Conservation (phyloP, 2,329 filamentous ascomycete genomes). For the Cladophialophora psammophila region DNA sequence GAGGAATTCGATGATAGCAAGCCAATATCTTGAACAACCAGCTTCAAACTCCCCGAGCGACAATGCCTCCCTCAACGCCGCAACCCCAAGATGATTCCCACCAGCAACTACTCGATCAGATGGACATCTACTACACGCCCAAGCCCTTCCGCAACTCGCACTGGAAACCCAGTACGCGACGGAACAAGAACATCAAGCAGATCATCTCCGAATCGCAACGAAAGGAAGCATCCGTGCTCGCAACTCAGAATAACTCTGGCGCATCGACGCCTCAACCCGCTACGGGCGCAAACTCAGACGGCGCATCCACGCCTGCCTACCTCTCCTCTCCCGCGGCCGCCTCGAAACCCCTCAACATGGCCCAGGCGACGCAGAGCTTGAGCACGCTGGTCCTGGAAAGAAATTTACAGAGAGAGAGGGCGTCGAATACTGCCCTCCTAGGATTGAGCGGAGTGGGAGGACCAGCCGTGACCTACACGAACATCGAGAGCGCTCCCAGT, state of each 20-base stretch:
- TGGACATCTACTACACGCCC: conserved; percentile 85
- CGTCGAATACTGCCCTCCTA: conserved; percentile 23
- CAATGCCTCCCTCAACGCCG: conserved; percentile 68
- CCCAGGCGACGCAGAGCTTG: conserved; percentile 85
- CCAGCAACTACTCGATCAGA: conserved; percentile 83
- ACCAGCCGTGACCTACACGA: conserved; percentile 87
- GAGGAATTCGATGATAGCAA: neutral
- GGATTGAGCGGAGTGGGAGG: conserved; percentile 49
- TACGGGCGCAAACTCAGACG: conserved; percentile 49
- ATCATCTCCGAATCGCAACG: conserved; percentile 88
- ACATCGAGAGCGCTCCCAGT: conserved; percentile 93
- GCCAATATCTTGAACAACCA: neutral
- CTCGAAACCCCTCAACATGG: conserved; percentile 72
- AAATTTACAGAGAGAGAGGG: conserved; percentile 57
- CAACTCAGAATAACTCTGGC: conserved; percentile 83
- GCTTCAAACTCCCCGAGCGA: conserved; percentile 23
- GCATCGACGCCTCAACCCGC: conserved; percentile 69
- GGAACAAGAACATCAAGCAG: conserved; percentile 99
- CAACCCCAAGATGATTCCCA: conserved; percentile 75
- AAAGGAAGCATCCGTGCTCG: conserved; percentile 86
- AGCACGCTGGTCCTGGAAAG: conserved; percentile 90
- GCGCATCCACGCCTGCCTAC: conserved; percentile 48
- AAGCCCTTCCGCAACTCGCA: conserved; percentile 89
- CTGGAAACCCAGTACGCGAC: conserved; percentile 92
- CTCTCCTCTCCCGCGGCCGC: conserved; percentile 25